phyloP scores from a whole-genome alignment of 2,329 filamentous ascomycete genomes.

The Fusarium liriodendri region DNA sequence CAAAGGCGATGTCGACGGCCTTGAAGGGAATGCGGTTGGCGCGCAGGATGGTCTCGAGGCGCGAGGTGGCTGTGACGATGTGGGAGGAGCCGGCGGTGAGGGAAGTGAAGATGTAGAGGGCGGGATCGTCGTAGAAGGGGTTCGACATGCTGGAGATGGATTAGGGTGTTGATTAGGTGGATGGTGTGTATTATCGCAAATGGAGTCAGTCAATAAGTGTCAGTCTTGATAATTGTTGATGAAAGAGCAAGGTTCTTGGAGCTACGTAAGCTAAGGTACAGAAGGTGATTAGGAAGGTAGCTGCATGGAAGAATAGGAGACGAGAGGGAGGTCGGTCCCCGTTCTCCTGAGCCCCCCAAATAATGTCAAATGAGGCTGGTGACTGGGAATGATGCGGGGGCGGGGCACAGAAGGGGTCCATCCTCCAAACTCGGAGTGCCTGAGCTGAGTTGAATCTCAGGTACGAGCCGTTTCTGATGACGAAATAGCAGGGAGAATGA shows the following conservation, averaged over 20 bases:
- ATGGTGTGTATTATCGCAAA: slow-evolving; percentile 13
- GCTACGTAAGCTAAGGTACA: slow-evolving; percentile 31
- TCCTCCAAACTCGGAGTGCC: slow-evolving; percentile 4
- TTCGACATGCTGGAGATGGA: slow-evolving; percentile 49
- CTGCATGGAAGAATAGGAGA: slow-evolving; percentile 35
- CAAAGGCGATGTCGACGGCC: slow-evolving; percentile 89
- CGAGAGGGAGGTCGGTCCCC: background rate
- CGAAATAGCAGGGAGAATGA: background rate
- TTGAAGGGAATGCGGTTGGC: slow-evolving; percentile 96
- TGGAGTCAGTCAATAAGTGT: background rate
- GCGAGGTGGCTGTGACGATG: slow-evolving; percentile 94
- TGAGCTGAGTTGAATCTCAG: background rate
- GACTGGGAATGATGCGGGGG: slow-evolving; percentile 41
- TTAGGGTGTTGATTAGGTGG: background rate
- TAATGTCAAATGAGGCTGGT: slow-evolving; percentile 22
- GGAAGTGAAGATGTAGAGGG: slow-evolving; percentile 95
- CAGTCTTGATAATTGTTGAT: slow-evolving; percentile 1
- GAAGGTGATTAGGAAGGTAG: background rate
- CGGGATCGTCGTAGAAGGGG: slow-evolving; percentile 68
- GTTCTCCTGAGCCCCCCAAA: slow-evolving; percentile 27
- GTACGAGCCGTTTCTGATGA: background rate
- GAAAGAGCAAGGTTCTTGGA: slow-evolving; percentile 9
- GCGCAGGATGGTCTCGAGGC: slow-evolving; percentile 94
- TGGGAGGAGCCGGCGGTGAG: slow-evolving; percentile 95
- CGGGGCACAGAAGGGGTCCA: slow-evolving; percentile 34